Evolutionary conservation across 306 rosid genomes (phyloP).

Genomic region (Rubus idaeus): DNA sequence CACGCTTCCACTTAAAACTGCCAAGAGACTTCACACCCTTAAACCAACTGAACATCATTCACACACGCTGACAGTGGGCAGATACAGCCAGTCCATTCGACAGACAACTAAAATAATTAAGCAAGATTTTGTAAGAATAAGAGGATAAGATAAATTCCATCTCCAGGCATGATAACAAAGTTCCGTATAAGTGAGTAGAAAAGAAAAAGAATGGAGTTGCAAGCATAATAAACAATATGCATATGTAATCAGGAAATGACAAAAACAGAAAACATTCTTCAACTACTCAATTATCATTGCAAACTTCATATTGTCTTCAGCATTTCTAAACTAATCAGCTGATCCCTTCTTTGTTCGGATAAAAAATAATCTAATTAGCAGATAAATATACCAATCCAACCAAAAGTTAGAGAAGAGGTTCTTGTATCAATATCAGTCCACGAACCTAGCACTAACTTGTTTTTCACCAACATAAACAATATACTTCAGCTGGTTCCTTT

Average conservation of each 20-base stretch:
- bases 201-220: background rate
- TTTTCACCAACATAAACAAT: background rate
- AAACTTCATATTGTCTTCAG: background rate
- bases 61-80: conserved; percentile 49
- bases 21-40: conserved; percentile 39
- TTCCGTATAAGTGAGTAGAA: background rate
- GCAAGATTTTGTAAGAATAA: conserved; percentile 31
- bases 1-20: conserved; percentile 50
- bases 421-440: conserved; percentile 9
- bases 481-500: conserved; percentile 6
- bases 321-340: background rate
- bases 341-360: background rate
- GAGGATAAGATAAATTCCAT: conserved; percentile 27
- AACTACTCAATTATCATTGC: background rate
- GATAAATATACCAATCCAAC: background rate
- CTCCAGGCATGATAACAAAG: conserved; percentile 3
- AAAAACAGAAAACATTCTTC: background rate
- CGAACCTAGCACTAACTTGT: background rate
- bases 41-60: conserved; percentile 79
- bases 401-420: conserved; percentile 3
- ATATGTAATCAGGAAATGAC: background rate
- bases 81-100: conserved; percentile 71
- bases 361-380: background rate
- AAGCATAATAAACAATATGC: background rate
- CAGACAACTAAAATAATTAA: conserved; percentile 33